phyloP scores from a whole-genome alignment of 2,329 filamentous ascomycete genomes.

The Teratosphaeria viscida region DNA sequence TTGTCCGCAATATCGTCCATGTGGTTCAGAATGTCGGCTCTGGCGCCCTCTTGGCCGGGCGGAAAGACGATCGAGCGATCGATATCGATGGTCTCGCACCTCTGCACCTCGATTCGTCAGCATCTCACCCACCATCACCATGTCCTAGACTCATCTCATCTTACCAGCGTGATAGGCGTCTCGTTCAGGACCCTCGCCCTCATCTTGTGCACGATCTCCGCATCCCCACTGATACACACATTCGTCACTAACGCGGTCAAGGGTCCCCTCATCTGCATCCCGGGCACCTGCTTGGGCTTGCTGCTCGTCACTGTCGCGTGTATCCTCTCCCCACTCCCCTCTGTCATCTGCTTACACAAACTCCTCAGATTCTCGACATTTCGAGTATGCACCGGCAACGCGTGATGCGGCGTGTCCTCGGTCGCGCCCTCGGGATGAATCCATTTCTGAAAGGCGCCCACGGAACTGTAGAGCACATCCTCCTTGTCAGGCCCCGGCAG shows the following conservation, averaged over 20 bases:
- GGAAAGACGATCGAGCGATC: constrained; percentile 82
- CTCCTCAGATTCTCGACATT: constrained; percentile 71
- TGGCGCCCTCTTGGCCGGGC: constrained; percentile 43
- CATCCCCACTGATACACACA: constrained; percentile 79
- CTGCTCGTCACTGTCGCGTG: constrained; percentile 77
- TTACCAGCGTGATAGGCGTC: constrained; percentile 83
- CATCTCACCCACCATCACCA: neutral
- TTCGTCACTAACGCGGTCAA: constrained; percentile 55
- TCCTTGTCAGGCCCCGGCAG: constrained; percentile 82
- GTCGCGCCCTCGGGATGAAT: constrained; percentile 80
- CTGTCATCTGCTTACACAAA: constrained; percentile 73
- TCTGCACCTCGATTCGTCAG: constrained; percentile 44
- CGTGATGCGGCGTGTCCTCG: constrained; percentile 73
- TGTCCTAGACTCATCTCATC: constrained; percentile 26
- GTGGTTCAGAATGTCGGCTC: constrained; percentile 67
- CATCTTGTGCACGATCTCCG: constrained; percentile 81
- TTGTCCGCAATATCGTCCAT: constrained; percentile 78
- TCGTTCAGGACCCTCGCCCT: constrained; percentile 83
- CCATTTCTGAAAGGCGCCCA: constrained; percentile 81
- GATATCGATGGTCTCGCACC: constrained; percentile 86
- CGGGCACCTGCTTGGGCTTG: constrained; percentile 54
- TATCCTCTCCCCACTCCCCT: constrained; percentile 51
- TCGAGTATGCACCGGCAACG: constrained; percentile 81
- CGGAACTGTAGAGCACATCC: constrained; percentile 86
- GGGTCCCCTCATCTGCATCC: constrained; percentile 38